Evolutionary conservation across 2,329 filamentous ascomycete genomes (phyloP), one percentile per base, ranked within the genome.

Genomic region (Pyricularia pennisetigena): DNA sequence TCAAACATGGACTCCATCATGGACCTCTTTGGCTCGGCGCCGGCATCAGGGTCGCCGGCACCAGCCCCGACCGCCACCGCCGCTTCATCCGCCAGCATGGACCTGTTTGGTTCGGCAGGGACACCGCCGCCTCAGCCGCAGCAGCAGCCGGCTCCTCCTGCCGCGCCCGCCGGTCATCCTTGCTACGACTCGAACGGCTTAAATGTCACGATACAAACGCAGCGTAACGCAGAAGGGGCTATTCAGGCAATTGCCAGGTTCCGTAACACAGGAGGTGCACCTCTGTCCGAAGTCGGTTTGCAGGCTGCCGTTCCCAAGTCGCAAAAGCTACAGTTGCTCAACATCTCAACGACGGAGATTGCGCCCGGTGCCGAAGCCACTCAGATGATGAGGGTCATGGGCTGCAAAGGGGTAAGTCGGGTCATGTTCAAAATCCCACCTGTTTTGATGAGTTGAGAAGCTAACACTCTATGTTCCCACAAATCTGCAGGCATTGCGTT

Each of bases 291-390:
- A 64, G 91, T 98, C 32, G 92, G 92, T 29, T 78, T 99, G 72
- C 95, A 99, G 78, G 95, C 94, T 62, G 95, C 95, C 0, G 95
- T 99, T 68, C 95, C 95, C 9, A 99, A 98, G 80, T 93, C 91
- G 63, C 95, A 99, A 80, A 97, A 95, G 77, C 80, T 99, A 74
- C 93, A 97, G 76, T 81, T 99, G 72, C 90, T 96, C 77, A 92
- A 90, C 69, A 97, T 99, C 72, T 97, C 92, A 72, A 92, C 87
- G 71, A 81, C 89, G 4, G 92, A 96, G 35, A 77, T 99, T 62
- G 87, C 83, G 14, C 87, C 89, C 7, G 92, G 92, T 16, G 87
- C 90, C 61, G 93, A 97, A 76, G 94, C 93, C 20, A 93, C 90
- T 70, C 95, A 98, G 80, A 85, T 89, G 74, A 97, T 99, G 92